Conservation (phyloP, 1,284 basidiomycete genomes). For the Hortiboletus rubellus region DNA sequence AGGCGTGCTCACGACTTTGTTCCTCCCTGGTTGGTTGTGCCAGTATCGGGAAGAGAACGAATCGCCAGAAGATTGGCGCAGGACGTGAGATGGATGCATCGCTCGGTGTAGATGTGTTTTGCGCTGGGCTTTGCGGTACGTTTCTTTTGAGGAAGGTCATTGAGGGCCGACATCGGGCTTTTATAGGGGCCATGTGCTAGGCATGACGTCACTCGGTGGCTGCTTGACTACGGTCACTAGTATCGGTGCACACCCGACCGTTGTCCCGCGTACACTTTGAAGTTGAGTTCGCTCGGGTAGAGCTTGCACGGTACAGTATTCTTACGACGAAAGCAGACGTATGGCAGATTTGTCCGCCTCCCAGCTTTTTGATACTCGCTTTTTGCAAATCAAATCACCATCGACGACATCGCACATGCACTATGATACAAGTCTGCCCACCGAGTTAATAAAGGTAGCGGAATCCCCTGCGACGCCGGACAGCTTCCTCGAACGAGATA, state of each 20-base stretch:
- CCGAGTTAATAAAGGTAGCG: constrained; percentile 38
- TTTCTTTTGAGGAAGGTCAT: constrained; percentile 4
- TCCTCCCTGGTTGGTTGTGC: constrained; percentile 36
- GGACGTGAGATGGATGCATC: constrained; percentile 29
- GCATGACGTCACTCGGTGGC: constrained; percentile 30
- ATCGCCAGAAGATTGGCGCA: constrained; percentile 25
- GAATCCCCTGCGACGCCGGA: constrained; percentile 49
- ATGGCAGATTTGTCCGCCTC: too few species aligned
- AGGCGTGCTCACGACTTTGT: constrained; percentile 31
- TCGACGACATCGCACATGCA: too few species aligned
- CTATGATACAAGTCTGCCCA: not conserved
- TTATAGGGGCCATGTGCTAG: constrained; percentile 21
- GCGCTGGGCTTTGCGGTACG: not conserved
- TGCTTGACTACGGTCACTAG: not conserved
- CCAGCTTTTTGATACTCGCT: too few species aligned
- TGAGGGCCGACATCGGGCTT: constrained; percentile 19
- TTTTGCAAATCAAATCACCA: too few species aligned
- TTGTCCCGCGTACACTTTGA: not conserved
- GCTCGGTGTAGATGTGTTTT: not conserved
- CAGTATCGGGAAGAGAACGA: constrained; percentile 34
- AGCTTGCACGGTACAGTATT: constrained; percentile 17
- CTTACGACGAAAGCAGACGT: constrained; percentile 13
- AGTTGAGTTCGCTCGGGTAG: not conserved
- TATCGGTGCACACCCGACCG: constrained; percentile 1
- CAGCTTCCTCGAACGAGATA: constrained; percentile 51